Conservation (phyloP, 2,329 filamentous ascomycete species). For the Lomentospora prolificans region DNA sequence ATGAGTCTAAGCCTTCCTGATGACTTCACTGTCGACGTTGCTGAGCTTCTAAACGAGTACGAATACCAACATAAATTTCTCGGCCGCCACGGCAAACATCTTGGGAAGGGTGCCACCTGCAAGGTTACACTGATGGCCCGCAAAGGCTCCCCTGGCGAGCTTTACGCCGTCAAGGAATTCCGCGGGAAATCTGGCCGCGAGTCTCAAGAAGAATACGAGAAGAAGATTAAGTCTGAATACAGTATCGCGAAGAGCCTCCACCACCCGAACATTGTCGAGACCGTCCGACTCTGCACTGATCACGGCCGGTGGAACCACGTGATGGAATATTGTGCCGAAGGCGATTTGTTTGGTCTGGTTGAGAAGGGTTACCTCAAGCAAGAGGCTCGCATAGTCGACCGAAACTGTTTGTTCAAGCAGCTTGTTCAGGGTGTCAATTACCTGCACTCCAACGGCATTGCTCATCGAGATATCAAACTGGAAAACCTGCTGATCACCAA, state of each 20-base stretch:
- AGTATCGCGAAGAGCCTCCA: slow-evolving; percentile 77
- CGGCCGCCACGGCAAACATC: slow-evolving; percentile 61
- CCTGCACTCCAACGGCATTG: slow-evolving; percentile 73
- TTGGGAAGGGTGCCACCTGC: slow-evolving; percentile 76
- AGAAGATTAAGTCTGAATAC: slow-evolving; percentile 87
- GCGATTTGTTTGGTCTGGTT: slow-evolving; percentile 69
- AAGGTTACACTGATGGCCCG: slow-evolving; percentile 72
- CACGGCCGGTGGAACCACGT: slow-evolving; percentile 77
- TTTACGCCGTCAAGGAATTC: slow-evolving; percentile 85
- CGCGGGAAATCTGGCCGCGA: slow-evolving; percentile 62
- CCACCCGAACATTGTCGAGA: slow-evolving; percentile 82
- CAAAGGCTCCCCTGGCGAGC: slow-evolving; percentile 52
- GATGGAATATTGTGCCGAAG: slow-evolving; percentile 83
- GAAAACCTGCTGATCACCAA: slow-evolving; percentile 75
- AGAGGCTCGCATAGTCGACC: slow-evolving; percentile 57
- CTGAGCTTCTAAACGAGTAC: slow-evolving; percentile 59
- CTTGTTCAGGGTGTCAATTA: slow-evolving; percentile 73
- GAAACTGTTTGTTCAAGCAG: slow-evolving; percentile 83
- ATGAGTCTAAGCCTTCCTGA: slow-evolving; percentile 66
- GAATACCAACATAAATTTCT: slow-evolving; percentile 61
- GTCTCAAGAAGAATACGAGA: slow-evolving; percentile 63
- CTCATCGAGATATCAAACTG: slow-evolving; percentile 83
- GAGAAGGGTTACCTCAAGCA: slow-evolving; percentile 58
- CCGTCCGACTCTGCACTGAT: slow-evolving; percentile 64
- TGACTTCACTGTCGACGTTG: slow-evolving; percentile 62